Base-by-base conservation (phyloP, 805 yeast genomes). In the Lipomyces sp. region DNA sequence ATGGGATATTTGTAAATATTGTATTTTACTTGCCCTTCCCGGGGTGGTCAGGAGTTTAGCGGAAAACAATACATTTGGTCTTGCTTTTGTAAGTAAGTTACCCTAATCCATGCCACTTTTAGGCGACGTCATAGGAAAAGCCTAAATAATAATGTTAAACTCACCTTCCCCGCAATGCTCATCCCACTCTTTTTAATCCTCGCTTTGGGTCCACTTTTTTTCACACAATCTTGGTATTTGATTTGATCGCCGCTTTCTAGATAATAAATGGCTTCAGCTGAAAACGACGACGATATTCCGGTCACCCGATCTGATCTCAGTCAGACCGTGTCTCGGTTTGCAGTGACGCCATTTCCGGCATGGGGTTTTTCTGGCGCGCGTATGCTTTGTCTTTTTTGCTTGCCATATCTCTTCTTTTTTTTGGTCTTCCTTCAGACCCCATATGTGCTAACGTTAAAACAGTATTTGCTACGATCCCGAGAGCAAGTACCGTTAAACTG, bases 281-380 rank as follows among this genome's bases (percentile, higher is more conserved):
- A 51, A n/a, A 32, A 54, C 32, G 59, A 53, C 18, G 55, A 37
- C 48, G 50, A 57, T 32, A 32, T 60, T 39, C 59, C 39, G 1
- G 48, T 35, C 50, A 62, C 60, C 4, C 50, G 57, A n/a, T 68
- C 71, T 30, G 37, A 51, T 18, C 48, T 48, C 42, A 4, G 58
- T 34, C 64, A 65, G 33, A 67, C 53, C 15, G 30, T 68, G 30
- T 68, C 71, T 11, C 55, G 71, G n/a, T 11, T 68, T 8, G 71
- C 71, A 2, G 62, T 68, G n/a, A 68, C 71, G 42, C 70, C 71
- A 15, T 59, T 59, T 37, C 71, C 71, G 3, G 71, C 71, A 2
- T 68, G 70, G 70, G 69, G 54, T 13, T 66, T 68, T 33, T 45
- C 71, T 24, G 64, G 64, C 29, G 60, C 66, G 4, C 33, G 71